Conservation (phyloP, 176 grass and related monocot genomes). For the Rhynchospora tenuis region DNA sequence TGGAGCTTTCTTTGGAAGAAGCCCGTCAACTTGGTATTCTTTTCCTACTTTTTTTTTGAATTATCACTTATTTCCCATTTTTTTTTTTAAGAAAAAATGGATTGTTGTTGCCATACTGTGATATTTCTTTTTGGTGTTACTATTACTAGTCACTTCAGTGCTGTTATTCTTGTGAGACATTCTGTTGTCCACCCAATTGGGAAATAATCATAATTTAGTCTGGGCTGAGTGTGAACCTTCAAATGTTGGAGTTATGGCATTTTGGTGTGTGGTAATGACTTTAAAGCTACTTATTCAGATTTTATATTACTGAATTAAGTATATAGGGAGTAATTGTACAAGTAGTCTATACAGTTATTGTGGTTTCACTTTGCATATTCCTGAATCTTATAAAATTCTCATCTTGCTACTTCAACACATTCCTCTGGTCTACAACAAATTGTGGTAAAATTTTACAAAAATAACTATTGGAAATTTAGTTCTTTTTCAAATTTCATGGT, state of each 20-base stretch:
- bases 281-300: background rate
- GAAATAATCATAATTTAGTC: background rate
- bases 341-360: background rate
- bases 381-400: background rate
- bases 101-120: background rate
- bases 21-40: conserved; percentile 76
- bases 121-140: background rate
- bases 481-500: background rate
- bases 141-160: background rate
- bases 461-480: background rate
- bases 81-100: background rate
- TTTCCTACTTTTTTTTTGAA: background rate
- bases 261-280: background rate
- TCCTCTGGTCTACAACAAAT: background rate
- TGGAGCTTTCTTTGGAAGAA: conserved; percentile 92
- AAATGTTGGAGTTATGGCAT: background rate
- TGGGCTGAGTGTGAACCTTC: background rate
- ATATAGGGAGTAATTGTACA: background rate
- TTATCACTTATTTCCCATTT: background rate
- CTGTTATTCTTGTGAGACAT: background rate
- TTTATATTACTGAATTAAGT: background rate
- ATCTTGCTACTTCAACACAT: background rate
- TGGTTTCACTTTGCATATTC: background rate
- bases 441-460: background rate
- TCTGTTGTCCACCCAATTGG: background rate